Evolutionary conservation across 179 eudicot genomes (phyloP), one percentile per base, ranked within the genome.

Genomic region (Sideroxylon spinosum): DNA sequence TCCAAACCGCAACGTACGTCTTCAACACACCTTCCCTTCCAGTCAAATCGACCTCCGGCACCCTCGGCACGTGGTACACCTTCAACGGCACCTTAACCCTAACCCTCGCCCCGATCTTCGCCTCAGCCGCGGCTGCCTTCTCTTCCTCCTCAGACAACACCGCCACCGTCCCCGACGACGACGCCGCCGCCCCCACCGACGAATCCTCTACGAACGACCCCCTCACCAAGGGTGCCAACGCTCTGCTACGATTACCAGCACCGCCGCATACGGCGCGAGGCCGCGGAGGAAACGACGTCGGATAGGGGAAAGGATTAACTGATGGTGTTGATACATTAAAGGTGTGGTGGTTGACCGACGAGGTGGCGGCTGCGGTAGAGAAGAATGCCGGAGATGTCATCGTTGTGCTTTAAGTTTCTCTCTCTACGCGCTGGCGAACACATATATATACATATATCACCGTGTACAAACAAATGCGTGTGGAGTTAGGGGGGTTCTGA

Each of bases 31-130:
- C 97, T 62, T 84, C 88, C 77, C 75, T 85, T 5, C 94, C 93
- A 6, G 77, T 82, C 65, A 93, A 59, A 7, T 89, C 97, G 0
- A 90, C 25, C 73, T 93, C 97, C 0, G 92, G 85, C 32, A 86
- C 82, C 44, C 77, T 86, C 16, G 91, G 90, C 17, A 93, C 86
- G 53, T 93, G 98, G 83, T 89, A 86, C 20, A 93, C 90, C 78
- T 85, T 93, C 78, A 93, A 66, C 7, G 94, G 94, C 46, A 80
- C 86, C 72, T 63, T 90, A 48, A 93, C 95, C 86, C 81, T 83
- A 71, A 92, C 89, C 82, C 83, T 89, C 59, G 95, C 83, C 23
- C 98, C 98, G 29, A 89, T 83, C 68, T 86, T 88, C 52, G 69
- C 84, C 71, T 81, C 77, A 9, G 79, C 81, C 22, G 78, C 87